Evolutionary conservation across 1,284 basidiomycete genomes (phyloP), one percentile per base, ranked within the genome.

Genomic region (Austropuccinia psidii): DNA sequence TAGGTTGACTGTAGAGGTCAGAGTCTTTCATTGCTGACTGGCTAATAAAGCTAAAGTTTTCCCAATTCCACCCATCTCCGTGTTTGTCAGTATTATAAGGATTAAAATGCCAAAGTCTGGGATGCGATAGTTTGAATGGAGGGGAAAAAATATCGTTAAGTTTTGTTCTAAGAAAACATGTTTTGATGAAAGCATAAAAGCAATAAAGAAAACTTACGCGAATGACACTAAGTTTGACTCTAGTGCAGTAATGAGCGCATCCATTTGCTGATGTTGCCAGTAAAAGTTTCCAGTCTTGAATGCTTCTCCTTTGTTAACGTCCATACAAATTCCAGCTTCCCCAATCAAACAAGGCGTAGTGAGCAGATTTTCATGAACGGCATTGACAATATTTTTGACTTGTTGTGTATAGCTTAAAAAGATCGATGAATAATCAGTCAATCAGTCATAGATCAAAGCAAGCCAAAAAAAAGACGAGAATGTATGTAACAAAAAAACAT

Each of bases 41-140:
- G 13, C 85, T 84, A 19, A 75, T 75, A 67, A 81, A 75, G 52
- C 76, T 77, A 64, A 80, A 81, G 73, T 80, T 79, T 74, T 98
- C 94, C 55, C 89, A 90, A 79, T 96, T 97, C 95, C 95, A 98
- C 75, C 88, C 84, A 80, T 98, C 94, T 15, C 95, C 96, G 27
- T 82, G 79, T 24, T 82, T 79, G 77, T 95, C 91, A 47, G 86
- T 85, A 81, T 97, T 97, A 67, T 85, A 83, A 0, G 93, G 90
- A 79, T 97, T 97, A 81, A 97, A 98, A 76, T 91, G 93, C 95
- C 94, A 97, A 27, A 97, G 82, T 3, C 91, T 93, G 76, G 2
- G 1, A n/a, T 19, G 9, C 41, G 39, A 7, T n/a, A 1, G 17
- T 24, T 9, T 17, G n/a, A 9, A 19, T 13, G 8, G 21, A 31